Percentiles rank a stretch among this genome's conserved stretches.
Evolutionary conservation across 345 rosid species (phyloP).

Genomic region (Hypericum perforatum): DNA sequence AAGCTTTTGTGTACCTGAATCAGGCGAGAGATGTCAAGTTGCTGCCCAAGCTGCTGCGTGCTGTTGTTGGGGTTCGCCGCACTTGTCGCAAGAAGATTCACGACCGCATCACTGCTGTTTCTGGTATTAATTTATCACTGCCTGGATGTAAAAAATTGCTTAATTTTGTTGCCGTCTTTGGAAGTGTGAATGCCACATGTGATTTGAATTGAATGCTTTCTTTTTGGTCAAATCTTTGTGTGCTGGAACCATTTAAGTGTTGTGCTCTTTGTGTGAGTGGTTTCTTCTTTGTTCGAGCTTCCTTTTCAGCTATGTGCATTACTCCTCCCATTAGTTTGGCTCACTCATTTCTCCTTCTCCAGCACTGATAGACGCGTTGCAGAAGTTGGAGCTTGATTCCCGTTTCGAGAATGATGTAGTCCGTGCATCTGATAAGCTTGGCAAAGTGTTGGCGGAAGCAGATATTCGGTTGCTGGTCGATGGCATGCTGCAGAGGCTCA

Average conservation of each 20-base stretch:
- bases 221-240: too few relatives aligned
- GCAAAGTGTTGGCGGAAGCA: conserved; percentile 44
- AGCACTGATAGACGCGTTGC: conserved; percentile 52
- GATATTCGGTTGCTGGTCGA: conserved; percentile 49
- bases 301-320: background rate
- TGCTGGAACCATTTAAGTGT: too few relatives aligned
- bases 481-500: conserved; percentile 44
- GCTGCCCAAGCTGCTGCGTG: conserved; percentile 51
- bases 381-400: conserved; percentile 32
- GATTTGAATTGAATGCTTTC: too few relatives aligned
- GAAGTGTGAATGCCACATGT: background rate
- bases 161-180: background rate
- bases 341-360: conserved; percentile 20
- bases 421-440: conserved; percentile 53
- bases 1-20: background rate
- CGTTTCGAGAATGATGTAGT: conserved; percentile 21
- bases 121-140: conserved; percentile 34
- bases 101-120: conserved; percentile 69
- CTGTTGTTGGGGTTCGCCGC: conserved; percentile 51
- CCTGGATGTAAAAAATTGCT: background rate
- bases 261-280: too few relatives aligned
- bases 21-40: conserved; percentile 74
- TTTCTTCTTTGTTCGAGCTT: background rate
- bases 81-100: conserved; percentile 68
- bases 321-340: conserved; percentile 3